phyloP scores from a whole-genome alignment of 1,139 yeast species.

The Zygosaccharomyces pseudobailii region DNA sequence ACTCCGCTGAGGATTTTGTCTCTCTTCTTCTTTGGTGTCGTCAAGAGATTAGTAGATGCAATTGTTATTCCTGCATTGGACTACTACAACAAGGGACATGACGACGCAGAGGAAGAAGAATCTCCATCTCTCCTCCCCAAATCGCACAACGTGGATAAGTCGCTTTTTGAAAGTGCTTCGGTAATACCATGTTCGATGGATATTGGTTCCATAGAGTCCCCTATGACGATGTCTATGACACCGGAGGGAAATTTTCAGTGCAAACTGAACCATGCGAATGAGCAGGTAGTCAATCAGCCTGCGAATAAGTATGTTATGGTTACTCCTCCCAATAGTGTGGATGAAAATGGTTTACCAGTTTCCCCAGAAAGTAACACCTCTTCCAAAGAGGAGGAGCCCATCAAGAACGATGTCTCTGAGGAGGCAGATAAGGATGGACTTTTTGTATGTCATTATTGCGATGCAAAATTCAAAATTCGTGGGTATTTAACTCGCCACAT shows the following conservation, averaged over 20 bases:
- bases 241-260: slow-evolving; percentile 24
- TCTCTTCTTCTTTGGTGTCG: slow-evolving; percentile 8
- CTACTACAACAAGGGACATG: background rate
- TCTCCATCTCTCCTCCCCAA: slow-evolving; percentile 21
- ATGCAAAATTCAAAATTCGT: slow-evolving; percentile 73
- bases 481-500: slow-evolving; percentile 91
- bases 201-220: slow-evolving; percentile 17
- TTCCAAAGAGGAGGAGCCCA: slow-evolving; percentile 5
- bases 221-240: slow-evolving; percentile 23
- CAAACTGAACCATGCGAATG: slow-evolving; percentile 10
- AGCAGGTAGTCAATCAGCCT: background rate
- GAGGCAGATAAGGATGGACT: slow-evolving; percentile 18
- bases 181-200: slow-evolving; percentile 29
- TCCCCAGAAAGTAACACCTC: slow-evolving; percentile 22
- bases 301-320: background rate
- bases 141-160: slow-evolving; percentile 20
- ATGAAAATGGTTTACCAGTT: slow-evolving; percentile 12
- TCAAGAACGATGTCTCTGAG: slow-evolving; percentile 6
- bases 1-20: slow-evolving; percentile 8
- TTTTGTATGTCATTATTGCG: slow-evolving; percentile 62
- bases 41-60: slow-evolving; percentile 10
- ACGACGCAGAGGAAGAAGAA: slow-evolving; percentile 1
- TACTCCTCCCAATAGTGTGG: background rate
- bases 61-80: slow-evolving; percentile 8
- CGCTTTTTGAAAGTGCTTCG: slow-evolving; percentile 16